phyloP scores from a whole-genome alignment of 441 rosid species.

The Macaranga tanarius region DNA sequence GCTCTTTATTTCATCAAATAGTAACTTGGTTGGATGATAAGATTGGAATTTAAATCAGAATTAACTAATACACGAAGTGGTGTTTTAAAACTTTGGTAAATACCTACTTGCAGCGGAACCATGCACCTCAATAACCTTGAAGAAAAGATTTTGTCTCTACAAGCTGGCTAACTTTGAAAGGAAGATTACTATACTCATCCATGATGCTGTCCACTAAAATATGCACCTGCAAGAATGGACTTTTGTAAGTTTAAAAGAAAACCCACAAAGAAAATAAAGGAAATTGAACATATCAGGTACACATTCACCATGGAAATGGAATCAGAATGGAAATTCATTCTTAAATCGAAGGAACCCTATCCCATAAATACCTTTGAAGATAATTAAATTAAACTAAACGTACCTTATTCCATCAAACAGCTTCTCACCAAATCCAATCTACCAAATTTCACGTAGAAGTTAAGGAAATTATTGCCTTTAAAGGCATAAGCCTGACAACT shows the following conservation, averaged over 20 bases:
- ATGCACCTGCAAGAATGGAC: conserved; percentile 20
- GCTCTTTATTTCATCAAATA: background rate
- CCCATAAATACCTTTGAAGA: too few species aligned
- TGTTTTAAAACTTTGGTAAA: background rate
- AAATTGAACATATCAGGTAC: too few species aligned
- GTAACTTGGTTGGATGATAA: background rate
- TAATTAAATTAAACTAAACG: too few species aligned
- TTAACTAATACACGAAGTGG: background rate
- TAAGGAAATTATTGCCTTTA: conserved; percentile 30
- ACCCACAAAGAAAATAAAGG: too few species aligned
- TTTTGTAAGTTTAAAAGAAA: background rate
- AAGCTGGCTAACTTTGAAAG: conserved; percentile 49
- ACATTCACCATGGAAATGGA: too few species aligned
- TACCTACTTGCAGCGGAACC: conserved; percentile 94
- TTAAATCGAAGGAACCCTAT: too few species aligned
- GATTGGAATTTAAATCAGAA: background rate
- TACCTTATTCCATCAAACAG: conserved; percentile 36
- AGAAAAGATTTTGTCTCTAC: conserved; percentile 49
- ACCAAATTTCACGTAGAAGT: conserved; percentile 20
- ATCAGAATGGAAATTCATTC: too few species aligned
- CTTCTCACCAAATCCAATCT: conserved; percentile 22
- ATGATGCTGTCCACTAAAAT: conserved; percentile 19
- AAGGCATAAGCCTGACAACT: conserved; percentile 16
- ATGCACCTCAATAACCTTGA: conserved; percentile 64
- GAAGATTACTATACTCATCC: conserved; percentile 26